A percentile compares a stretch with the other conserved stretches of the same genome.
phyloP scores from a whole-genome alignment of 306 rosid genomes.

The Glycine latifolia region DNA sequence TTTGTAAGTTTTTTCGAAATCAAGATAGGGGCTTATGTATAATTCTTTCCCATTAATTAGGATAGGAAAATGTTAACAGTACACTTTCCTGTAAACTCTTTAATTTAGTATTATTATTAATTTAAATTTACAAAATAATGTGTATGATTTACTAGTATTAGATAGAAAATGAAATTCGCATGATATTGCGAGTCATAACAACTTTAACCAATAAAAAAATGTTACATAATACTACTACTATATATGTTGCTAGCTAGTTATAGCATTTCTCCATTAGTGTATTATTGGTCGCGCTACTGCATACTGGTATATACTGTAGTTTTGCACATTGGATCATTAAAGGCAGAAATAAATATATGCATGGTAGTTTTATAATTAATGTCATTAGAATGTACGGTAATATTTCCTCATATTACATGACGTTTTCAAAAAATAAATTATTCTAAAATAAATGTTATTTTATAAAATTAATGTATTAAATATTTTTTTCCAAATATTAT shows the following conservation, averaged over 20 bases:
- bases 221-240: too few relatives aligned
- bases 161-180: neutral
- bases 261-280: neutral
- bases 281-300: neutral
- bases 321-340: neutral
- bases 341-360: neutral
- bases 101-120: too few relatives aligned
- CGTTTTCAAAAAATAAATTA: too few relatives aligned
- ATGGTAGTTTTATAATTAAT: conserved; percentile 8
- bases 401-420: too few relatives aligned
- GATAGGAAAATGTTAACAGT: too few relatives aligned
- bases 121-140: too few relatives aligned
- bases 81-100: neutral
- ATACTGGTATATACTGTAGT: neutral
- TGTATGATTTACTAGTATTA: neutral
- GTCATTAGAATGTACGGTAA: neutral
- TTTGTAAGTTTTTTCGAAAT: neutral
- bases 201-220: too few relatives aligned
- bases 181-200: neutral
- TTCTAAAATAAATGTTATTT: too few relatives aligned
- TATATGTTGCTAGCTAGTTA: too few relatives aligned
- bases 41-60: neutral
- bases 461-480: too few relatives aligned
- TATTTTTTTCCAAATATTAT: too few relatives aligned
- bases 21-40: neutral